Conservation (phyloP, 2,329 filamentous ascomycete genomes). For the Venturia effusa region DNA sequence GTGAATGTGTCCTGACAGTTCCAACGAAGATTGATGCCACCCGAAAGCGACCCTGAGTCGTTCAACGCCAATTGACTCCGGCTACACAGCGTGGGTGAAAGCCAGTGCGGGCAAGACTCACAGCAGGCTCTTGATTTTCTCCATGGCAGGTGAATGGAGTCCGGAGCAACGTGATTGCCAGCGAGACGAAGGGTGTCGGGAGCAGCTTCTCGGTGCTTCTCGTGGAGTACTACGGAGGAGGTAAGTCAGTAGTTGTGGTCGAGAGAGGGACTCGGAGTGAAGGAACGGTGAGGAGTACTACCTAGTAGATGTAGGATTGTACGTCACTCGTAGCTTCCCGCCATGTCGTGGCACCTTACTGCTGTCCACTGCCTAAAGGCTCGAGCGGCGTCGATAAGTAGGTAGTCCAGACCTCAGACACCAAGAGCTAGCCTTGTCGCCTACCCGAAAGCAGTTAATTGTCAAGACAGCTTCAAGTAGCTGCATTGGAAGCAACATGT, state of each 20-base stretch:
- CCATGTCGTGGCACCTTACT: not conserved
- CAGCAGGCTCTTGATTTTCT: constrained; percentile 3
- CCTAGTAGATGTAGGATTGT: not conserved
- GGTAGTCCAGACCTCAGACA: not conserved
- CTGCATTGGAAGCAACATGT: not conserved
- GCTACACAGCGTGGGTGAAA: no score
- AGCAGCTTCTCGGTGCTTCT: not conserved
- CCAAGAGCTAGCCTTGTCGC: not conserved
- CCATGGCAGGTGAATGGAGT: not conserved
- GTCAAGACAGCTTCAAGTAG: not conserved
- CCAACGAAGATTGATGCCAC: not conserved
- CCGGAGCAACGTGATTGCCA: not conserved
- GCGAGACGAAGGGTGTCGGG: not conserved
- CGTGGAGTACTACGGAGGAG: no score
- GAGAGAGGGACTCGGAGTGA: not conserved
- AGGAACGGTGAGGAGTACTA: not conserved
- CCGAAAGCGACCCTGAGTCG: no score
- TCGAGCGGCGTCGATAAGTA: no score
- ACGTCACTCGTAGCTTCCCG: not conserved
- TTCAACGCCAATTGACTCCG: no score
- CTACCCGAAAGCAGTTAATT: not conserved
- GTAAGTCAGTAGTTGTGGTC: not conserved
- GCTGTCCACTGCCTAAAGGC: not conserved
- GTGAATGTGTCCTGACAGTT: not conserved
- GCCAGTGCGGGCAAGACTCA: not conserved